These are phyloP conservation scores for Mollisiaceae sp. DNA, from an alignment of 2,329 filamentous ascomycete species.

Conservation along the genomic window DNA sequence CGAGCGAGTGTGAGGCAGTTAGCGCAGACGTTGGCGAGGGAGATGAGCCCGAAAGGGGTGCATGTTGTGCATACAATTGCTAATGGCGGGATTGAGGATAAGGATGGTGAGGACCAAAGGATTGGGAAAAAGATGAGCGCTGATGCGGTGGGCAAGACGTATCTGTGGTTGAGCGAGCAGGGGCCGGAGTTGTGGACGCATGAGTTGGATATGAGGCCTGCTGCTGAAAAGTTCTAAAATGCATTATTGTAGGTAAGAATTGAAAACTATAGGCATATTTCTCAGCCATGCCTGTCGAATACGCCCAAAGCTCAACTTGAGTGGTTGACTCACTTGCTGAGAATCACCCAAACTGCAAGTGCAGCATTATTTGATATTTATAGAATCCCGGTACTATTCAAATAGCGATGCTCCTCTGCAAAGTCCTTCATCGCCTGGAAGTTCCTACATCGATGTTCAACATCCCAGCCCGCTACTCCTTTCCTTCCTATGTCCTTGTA, in stretches of 20 bases:
- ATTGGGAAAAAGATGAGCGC: constrained; percentile 61
- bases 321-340: not conserved
- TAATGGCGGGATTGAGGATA: constrained; percentile 59
- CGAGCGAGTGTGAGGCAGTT: constrained; percentile 58
- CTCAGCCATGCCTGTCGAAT: too few species aligned
- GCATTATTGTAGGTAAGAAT: not conserved
- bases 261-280: not conserved
- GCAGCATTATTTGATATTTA: not conserved
- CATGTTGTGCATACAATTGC: constrained; percentile 65
- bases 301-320: not conserved
- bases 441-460: constrained; percentile 23
- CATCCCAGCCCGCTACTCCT: constrained; percentile 25
- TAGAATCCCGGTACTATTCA: constrained; percentile 22
- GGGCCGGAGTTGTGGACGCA: constrained; percentile 56
- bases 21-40: constrained; percentile 59
- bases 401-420: constrained; percentile 19
- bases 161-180: constrained; percentile 54
- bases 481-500: constrained; percentile 5
- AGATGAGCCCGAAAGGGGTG: constrained; percentile 60
- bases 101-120: constrained; percentile 50
- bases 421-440: constrained; percentile 22
- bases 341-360: not conserved
- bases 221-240: constrained; percentile 51
- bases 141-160: constrained; percentile 61
- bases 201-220: constrained; percentile 56